Evolutionary conservation across 768 basidiomycete species (phyloP), one percentile per base, ranked within the genome.

Genomic region (Hortiboletus flavorubellus): DNA sequence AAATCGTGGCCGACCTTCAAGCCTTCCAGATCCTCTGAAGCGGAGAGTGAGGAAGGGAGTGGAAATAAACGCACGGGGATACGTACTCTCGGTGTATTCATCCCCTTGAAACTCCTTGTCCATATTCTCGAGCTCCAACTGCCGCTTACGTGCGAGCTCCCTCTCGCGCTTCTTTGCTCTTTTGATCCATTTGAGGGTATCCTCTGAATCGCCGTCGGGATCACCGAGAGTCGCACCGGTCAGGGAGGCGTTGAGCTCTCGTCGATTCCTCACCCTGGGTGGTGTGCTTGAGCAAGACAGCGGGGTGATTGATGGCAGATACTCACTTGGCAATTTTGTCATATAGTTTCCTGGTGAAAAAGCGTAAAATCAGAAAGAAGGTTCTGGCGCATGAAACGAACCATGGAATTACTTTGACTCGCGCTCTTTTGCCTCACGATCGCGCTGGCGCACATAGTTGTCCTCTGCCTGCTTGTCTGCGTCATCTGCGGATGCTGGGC

Each of bases 1-100:
- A 95, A 86, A 78, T 91, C 93, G 75, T 98, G 97, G 77, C 81
- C 87, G 71, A 98, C 97, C 81, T 97, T 98, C 59, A 99, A 76
- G 44, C 97, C 97, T 58, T 80, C 84, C 62, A 98, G 82, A 75
- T 97, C 93, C 76, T 86, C 92, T 95, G 53, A 12, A 53, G 48
- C 33, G 46, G 50, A 15, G 56, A 3, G 18, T 58, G 45, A 62
- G 43, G 29, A 18, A 23, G 1, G 51, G 42, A 46, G 15, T 26
- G 29, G 34, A 30, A 46, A 14, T 21, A 37, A 15, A 34, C 23
- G 14, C 40, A 26, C 5, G 34, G 46, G 7, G 8, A 8, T 14
- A 72, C 91, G 64, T 62, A 93, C 93, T 89, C 74, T 96, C 95
- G 34, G 89, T 84, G 69, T 98, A 98, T 38, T 87, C 85, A 2